These are phyloP conservation scores for Straminergon stramineum DNA, from an alignment of 225 moss, liverwort and hornwort genomes.

Conservation along the genomic window DNA sequence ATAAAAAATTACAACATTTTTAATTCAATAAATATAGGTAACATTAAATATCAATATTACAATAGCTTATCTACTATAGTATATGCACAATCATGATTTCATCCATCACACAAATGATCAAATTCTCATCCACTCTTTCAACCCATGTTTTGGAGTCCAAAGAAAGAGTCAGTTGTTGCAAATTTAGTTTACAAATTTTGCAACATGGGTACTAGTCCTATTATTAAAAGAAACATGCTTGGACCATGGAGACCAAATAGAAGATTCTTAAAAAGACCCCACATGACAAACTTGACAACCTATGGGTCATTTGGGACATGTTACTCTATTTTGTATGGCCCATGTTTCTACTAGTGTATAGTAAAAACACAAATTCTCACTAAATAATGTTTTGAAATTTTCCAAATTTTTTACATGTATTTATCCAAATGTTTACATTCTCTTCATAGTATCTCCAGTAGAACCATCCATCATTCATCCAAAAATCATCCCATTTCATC, in stretches of 20 bases:
- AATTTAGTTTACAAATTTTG: background rate
- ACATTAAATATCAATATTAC: background rate
- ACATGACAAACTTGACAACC: background rate
- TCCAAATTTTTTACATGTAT: background rate
- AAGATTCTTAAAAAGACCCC: background rate
- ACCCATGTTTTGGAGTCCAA: background rate
- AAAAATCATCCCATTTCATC: background rate
- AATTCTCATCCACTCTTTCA: background rate
- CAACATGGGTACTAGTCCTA: accelerated
- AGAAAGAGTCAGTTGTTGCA: accelerated
- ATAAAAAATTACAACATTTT: background rate
- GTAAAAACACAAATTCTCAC: background rate
- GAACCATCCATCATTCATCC: background rate
- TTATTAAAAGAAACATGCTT: background rate
- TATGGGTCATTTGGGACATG: accelerated
- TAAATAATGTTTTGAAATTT: no score
- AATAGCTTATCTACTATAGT: background rate
- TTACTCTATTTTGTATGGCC: accelerated
- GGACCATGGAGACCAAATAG: accelerated
- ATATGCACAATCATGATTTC: background rate
- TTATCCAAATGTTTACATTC: background rate
- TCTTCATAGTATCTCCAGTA: background rate
- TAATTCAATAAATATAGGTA: no score
- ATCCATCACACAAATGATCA: background rate
- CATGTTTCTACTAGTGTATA: background rate